Percentiles rank a stretch among this genome's conserved stretches.
Conservation (phyloP, 192 early-diverging fungal genomes). For the Mortierella hygrophila region DNA sequence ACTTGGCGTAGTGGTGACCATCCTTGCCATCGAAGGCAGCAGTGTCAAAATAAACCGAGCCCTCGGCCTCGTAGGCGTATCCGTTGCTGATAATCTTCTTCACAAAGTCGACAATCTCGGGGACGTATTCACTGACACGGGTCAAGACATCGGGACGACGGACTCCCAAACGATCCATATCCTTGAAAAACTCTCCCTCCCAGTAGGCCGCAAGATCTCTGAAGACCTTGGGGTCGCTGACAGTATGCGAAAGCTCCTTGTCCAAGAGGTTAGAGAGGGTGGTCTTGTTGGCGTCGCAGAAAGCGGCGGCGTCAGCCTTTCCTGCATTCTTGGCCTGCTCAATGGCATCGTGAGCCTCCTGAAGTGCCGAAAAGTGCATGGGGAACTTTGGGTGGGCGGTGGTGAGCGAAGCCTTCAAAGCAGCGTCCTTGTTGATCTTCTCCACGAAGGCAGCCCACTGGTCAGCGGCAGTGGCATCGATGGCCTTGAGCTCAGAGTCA, state of each 20-base stretch:
- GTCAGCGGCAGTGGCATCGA: slow-evolving; percentile 55
- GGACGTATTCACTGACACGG: slow-evolving; percentile 97
- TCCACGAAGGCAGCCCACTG: slow-evolving; percentile 72
- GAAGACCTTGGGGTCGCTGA: slow-evolving; percentile 94
- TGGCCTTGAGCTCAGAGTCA: slow-evolving; percentile 63
- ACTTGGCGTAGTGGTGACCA: slow-evolving; percentile 93
- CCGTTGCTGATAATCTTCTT: slow-evolving; percentile 95
- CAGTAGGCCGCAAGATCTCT: slow-evolving; percentile 92
- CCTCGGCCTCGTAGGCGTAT: slow-evolving; percentile 91
- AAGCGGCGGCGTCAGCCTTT: slow-evolving; percentile 59
- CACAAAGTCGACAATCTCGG: slow-evolving; percentile 92
- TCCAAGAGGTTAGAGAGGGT: slow-evolving; percentile 66
- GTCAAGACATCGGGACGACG: slow-evolving; percentile 89
- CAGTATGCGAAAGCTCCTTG: slow-evolving; percentile 65
- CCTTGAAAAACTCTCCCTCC: slow-evolving; percentile 93
- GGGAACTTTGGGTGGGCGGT: slow-evolving; percentile 78
- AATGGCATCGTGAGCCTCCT: slow-evolving; percentile 55
- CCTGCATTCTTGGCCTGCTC: slow-evolving; percentile 61
- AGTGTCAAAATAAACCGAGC: slow-evolving; percentile 97
- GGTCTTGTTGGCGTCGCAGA: slow-evolving; percentile 68
- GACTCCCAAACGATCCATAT: slow-evolving; percentile 94
- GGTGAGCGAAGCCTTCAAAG: slow-evolving; percentile 50
- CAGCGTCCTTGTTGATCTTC: slow-evolving; percentile 62
- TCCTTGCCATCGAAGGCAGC: slow-evolving; percentile 81
- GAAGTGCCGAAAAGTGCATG: slow-evolving; percentile 79